Evolutionary conservation across 2,329 filamentous ascomycete genomes (phyloP).

Genomic region (Domatiomyces globalis): DNA sequence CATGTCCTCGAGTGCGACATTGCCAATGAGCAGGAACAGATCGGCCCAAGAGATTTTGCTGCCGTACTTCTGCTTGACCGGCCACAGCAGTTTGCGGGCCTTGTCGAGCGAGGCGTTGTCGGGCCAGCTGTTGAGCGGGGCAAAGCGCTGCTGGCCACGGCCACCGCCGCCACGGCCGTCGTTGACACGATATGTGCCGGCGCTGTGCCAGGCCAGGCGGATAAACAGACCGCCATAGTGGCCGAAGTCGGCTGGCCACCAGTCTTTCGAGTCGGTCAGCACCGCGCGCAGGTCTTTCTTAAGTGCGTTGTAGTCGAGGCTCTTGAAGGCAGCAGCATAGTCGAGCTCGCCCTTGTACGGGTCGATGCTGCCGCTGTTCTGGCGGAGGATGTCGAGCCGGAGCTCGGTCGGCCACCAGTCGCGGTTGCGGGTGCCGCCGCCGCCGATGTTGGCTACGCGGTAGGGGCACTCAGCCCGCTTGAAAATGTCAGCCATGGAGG

Average conservation of each 20-base stretch:
- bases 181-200: slow-evolving; percentile 61
- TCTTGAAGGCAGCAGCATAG: slow-evolving; percentile 59
- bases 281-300: slow-evolving; percentile 60
- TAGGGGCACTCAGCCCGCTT: slow-evolving; percentile 4
- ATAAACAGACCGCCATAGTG: slow-evolving; percentile 71
- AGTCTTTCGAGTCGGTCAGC: slow-evolving; percentile 67
- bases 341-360: slow-evolving; percentile 52
- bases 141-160: slow-evolving; percentile 63
- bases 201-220: slow-evolving; percentile 68
- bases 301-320: slow-evolving; percentile 52
- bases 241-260: slow-evolving; percentile 70
- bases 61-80: slow-evolving; percentile 74
- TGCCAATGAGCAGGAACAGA: slow-evolving; percentile 55
- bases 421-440: slow-evolving; percentile 51
- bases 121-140: slow-evolving; percentile 69
- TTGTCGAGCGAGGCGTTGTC: slow-evolving; percentile 69
- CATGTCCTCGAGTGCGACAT: slow-evolving; percentile 65
- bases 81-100: slow-evolving; percentile 64
- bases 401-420: slow-evolving; percentile 65
- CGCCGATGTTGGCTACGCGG: slow-evolving; percentile 27
- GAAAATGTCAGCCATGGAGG: slow-evolving; percentile 1
- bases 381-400: slow-evolving; percentile 57
- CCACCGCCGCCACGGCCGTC: slow-evolving; percentile 65
- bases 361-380: slow-evolving; percentile 50
- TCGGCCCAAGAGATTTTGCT: slow-evolving; percentile 73